Evolutionary conservation across 345 rosid genomes (phyloP), one percentile per base, ranked within the genome.

Genomic region (Cochlearia excelsa): DNA sequence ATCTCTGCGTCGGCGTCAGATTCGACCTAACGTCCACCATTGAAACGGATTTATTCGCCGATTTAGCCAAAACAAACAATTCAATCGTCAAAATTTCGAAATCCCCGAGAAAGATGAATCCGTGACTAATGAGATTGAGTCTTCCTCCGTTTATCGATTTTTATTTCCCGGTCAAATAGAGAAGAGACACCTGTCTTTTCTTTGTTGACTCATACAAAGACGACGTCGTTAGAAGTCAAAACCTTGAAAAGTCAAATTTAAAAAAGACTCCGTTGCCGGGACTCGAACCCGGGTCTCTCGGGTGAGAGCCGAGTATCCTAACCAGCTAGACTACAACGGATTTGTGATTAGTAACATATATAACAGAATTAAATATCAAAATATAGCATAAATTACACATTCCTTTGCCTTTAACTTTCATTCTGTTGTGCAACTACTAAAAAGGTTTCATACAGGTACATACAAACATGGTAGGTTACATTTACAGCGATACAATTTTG

Each of bases 221-320:
- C 67, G 57, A 46, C 60, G 60, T 16, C 73, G 51, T 46, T 1
- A 1, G 0, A 8, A 9, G 42, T 29, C 3, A 31, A 47, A 63
- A 23, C 0, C 5, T 3, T 4, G 16, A 6, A 40, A 48, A 8
- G 35, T 16, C 23, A 16, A 16, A 16, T 16, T 16, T 16, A 16
- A 16, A 16, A 16, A 16, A 16, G 23, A 16, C 23, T 16, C 84
- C 80, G 77, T 77, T 79, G 81, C 80, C 81, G 80, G 84, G 79
- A 82, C 54, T 78, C 46, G 75, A 81, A 83, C 79, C 76, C 78
- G 82, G 79, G 80, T 77, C 84, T 66, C 73, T 81, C 79, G 77
- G 77, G 80, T 76, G 92, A 81, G 82, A 83, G 87, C 83, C 85
- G 76, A 81, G 77, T 81, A 81, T 78, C 87, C 85, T 79, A 37